Percentiles rank a stretch among this genome's conserved stretches.
Evolutionary conservation across 75 land plant species (phyloP).

Genomic region (Larix kaempferi): DNA sequence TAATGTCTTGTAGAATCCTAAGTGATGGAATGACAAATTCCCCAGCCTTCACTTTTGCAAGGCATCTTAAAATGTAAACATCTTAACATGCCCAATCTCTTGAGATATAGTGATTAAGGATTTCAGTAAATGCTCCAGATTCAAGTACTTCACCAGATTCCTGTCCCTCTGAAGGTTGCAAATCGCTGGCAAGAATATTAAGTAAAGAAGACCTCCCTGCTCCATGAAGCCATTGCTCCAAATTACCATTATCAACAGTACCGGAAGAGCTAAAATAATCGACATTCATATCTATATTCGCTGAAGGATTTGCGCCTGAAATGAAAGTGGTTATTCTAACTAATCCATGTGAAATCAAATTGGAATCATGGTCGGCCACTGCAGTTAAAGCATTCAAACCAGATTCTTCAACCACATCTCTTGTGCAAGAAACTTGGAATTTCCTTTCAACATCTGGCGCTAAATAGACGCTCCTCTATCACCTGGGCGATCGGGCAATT

Average conservation of each 20-base stretch:
- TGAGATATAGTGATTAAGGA: slow-evolving; percentile 32
- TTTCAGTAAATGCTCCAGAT: slow-evolving; percentile 32
- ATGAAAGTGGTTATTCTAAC: neutral
- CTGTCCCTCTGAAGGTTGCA: neutral
- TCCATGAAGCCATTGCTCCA: no score
- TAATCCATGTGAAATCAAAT: slow-evolving; percentile 6
- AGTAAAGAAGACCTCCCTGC: no score
- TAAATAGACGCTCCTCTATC: no score
- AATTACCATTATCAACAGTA: neutral
- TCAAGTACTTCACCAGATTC: slow-evolving; percentile 22
- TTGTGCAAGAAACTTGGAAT: no score
- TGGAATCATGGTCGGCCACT: slow-evolving; percentile 1
- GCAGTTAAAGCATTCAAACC: slow-evolving; percentile 2
- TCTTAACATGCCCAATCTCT: slow-evolving; percentile 28
- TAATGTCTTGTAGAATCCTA: slow-evolving; percentile 17
- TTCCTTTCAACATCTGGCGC: no score
- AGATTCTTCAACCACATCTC: no score
- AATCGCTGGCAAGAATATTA: no score
- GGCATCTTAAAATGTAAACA: slow-evolving; percentile 23
- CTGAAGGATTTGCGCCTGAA: neutral
- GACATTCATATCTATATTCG: no score
- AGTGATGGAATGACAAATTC: slow-evolving; percentile 26
- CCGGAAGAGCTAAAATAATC: neutral
- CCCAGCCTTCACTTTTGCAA: slow-evolving; percentile 14
- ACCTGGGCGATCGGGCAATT: no score